phyloP scores from a whole-genome alignment of 768 basidiomycete genomes.

The Trametopsis cervina region DNA sequence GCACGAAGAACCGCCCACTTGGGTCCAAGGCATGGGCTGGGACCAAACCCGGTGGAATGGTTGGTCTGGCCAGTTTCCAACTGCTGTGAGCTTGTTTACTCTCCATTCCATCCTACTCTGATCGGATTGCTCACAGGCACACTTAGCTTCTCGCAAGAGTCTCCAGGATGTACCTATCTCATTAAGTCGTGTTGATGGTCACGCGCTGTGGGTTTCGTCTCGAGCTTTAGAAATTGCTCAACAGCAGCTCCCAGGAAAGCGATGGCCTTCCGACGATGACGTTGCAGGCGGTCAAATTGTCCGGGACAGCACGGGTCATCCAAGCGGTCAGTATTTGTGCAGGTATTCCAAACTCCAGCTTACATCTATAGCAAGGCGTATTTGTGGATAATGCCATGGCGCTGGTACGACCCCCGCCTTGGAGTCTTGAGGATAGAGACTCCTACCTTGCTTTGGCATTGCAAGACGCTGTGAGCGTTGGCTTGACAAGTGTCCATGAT shows the following conservation, averaged over 20 bases:
- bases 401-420: slow-evolving; percentile 60
- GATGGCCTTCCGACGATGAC: slow-evolving; percentile 20
- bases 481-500: slow-evolving; percentile 86
- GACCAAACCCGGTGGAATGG: slow-evolving; percentile 79
- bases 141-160: slow-evolving; percentile 63
- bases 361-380: slow-evolving; percentile 37
- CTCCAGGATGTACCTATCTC: slow-evolving; percentile 67
- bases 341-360: not conserved
- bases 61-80: slow-evolving; percentile 50
- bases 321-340: slow-evolving; percentile 48
- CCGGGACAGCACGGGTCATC: slow-evolving; percentile 50
- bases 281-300: slow-evolving; percentile 73
- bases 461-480: slow-evolving; percentile 64
- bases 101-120: too few species aligned
- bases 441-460: slow-evolving; percentile 62
- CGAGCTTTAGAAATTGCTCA: slow-evolving; percentile 59
- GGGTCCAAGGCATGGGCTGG: slow-evolving; percentile 91
- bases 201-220: slow-evolving; percentile 83
- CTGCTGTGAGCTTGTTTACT: slow-evolving; percentile 41
- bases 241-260: slow-evolving; percentile 39
- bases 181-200: slow-evolving; percentile 72
- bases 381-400: slow-evolving; percentile 87
- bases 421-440: slow-evolving; percentile 47
- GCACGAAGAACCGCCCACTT: slow-evolving; percentile 42
- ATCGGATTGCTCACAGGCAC: slow-evolving; percentile 44